These are phyloP conservation scores for Chlorella sp. DNA, from an alignment of 139 green algal species.

Conservation along the genomic window DNA sequence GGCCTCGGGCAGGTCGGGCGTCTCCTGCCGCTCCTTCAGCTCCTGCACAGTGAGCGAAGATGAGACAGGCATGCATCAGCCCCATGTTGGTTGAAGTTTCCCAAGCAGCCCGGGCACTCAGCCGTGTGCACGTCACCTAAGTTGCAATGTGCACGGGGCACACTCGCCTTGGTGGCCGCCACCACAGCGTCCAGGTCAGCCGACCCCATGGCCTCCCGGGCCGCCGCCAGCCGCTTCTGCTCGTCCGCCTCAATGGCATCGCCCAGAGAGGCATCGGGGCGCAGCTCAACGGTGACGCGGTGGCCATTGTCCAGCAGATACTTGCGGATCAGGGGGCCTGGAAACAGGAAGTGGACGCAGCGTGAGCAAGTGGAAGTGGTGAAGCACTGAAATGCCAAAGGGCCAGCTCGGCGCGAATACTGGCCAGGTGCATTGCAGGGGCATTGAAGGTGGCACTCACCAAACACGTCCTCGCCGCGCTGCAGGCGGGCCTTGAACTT, in stretches of 20 bases:
- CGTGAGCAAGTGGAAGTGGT: too few relatives aligned
- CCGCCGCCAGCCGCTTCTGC: constrained; percentile 51
- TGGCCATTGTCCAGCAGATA: constrained; percentile 95
- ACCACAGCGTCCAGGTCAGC: constrained; percentile 57
- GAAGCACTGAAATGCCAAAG: too few relatives aligned
- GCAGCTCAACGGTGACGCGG: constrained; percentile 87
- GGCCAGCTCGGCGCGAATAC: too few relatives aligned
- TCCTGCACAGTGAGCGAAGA: constrained; percentile 29
- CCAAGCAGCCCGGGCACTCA: too few relatives aligned
- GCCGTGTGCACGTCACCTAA: too few relatives aligned
- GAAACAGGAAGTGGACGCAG: neutral
- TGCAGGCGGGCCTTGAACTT: constrained; percentile 91
- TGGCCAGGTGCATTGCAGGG: too few relatives aligned
- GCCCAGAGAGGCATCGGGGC: constrained; percentile 74
- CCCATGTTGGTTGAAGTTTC: too few relatives aligned
- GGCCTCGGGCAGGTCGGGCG: constrained; percentile 91
- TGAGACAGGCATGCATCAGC: too few relatives aligned
- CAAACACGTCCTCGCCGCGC: constrained; percentile 91
- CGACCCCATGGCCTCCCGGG: neutral
- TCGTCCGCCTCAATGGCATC: constrained; percentile 83
- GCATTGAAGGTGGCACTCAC: too few relatives aligned
- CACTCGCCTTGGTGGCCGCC: constrained; percentile 9
- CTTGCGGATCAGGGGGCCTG: constrained; percentile 84
- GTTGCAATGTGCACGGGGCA: too few relatives aligned
- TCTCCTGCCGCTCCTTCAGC: constrained; percentile 96